Conservation (phyloP, 2,329 filamentous ascomycete species). For the Aspergillus sp. region DNA sequence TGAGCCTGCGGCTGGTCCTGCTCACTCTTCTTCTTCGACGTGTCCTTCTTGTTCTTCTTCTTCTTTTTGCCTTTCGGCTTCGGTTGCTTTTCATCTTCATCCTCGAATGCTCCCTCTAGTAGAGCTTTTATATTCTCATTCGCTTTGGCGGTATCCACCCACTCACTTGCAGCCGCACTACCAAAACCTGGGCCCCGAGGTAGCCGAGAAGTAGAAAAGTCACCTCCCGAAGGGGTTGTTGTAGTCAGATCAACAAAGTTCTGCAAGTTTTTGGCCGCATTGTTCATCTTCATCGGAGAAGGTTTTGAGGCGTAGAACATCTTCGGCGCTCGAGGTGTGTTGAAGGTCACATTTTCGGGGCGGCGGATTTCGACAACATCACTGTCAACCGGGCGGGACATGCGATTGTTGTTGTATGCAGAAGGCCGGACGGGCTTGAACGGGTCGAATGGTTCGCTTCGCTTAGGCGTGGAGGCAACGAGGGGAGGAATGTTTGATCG, state of each 20-base stretch:
- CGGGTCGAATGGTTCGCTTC: conserved; percentile 42
- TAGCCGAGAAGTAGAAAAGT: conserved; percentile 54
- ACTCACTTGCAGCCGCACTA: conserved; percentile 58
- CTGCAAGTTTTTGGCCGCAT: conserved; percentile 48
- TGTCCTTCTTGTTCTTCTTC: conserved; percentile 26
- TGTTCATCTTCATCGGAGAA: conserved; percentile 44
- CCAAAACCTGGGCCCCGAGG: conserved; percentile 56
- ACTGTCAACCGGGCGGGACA: conserved; percentile 28
- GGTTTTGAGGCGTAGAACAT: conserved; percentile 59
- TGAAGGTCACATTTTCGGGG: conserved; percentile 54
- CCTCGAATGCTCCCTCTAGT: conserved; percentile 56
- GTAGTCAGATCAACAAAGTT: conserved; percentile 56
- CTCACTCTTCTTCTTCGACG: conserved; percentile 26
- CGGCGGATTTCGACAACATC: conserved; percentile 51
- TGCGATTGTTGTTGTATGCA: conserved; percentile 38
- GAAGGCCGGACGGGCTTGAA: conserved; percentile 46
- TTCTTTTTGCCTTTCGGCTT: conserved; percentile 46
- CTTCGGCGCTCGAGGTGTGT: conserved; percentile 55
- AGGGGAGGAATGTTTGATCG: conserved; percentile 27
- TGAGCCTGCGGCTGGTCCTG: conserved; percentile 24
- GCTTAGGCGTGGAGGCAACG: conserved; percentile 28
- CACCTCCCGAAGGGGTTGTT: conserved; percentile 30
- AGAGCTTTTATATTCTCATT: conserved; percentile 57
- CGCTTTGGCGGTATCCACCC: conserved; percentile 54
- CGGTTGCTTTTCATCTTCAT: conserved; percentile 51